Evolutionary conservation across 129 eudicot species (phyloP).

Genomic region (Ambrosia artemisiifolia): DNA sequence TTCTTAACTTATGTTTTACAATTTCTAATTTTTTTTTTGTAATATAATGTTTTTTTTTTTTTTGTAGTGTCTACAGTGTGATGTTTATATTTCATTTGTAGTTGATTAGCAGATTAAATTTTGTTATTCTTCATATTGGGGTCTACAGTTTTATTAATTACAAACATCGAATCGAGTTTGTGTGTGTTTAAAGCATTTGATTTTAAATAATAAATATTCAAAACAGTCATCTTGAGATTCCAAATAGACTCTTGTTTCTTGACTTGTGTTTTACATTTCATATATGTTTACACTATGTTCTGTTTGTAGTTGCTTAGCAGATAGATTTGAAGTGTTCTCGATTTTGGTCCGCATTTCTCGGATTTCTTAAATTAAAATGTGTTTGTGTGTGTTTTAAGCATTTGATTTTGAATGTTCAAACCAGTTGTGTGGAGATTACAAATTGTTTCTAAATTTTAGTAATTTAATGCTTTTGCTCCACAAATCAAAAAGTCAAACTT

Average conservation of each 20-base stretch:
- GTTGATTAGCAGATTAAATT: no score
- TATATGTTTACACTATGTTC: neutral
- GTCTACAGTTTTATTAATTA: no score
- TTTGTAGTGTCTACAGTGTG: neutral
- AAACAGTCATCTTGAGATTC: no score
- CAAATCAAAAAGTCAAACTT: slow-evolving; percentile 9
- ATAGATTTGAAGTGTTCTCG: slow-evolving; percentile 1
- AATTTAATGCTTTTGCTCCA: neutral
- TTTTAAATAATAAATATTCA: no score
- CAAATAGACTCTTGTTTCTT: no score
- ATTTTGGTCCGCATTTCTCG: slow-evolving; percentile 1
- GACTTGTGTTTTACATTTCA: no score
- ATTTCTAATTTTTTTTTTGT: neutral
- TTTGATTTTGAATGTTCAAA: slow-evolving; percentile 7
- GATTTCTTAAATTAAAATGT: neutral
- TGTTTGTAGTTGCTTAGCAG: slow-evolving; percentile 1
- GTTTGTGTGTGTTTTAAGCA: slow-evolving; percentile 15
- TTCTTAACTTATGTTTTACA: neutral
- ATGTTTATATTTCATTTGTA: no score
- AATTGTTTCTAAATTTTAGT: neutral
- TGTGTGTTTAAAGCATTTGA: no score
- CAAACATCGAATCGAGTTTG: neutral
- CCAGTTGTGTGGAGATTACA: slow-evolving; percentile 6
- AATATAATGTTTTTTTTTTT: neutral
- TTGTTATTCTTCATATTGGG: no score